Evolutionary conservation across 148 eudicot genomes (phyloP).

Genomic region (Heliosperma pusillum): DNA sequence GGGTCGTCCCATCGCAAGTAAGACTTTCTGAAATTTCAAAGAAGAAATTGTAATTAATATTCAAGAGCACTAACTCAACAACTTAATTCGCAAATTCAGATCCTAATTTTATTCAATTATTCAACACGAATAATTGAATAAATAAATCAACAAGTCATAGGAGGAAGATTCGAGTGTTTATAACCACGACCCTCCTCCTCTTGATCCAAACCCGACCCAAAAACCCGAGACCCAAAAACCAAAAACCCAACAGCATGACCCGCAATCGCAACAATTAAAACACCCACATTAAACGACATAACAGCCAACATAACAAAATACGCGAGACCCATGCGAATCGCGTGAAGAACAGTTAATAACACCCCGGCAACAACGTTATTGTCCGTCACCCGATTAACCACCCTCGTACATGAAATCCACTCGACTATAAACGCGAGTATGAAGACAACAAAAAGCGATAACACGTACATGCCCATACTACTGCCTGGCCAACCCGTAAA

Average conservation of each 20-base stretch:
- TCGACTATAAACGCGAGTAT: slow-evolving; percentile 34
- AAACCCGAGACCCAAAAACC: slow-evolving; percentile 36
- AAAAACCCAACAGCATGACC: slow-evolving; percentile 51
- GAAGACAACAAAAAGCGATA: slow-evolving; percentile 41
- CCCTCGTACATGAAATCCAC: slow-evolving; percentile 26
- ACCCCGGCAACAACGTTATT: slow-evolving; percentile 24
- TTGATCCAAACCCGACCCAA: slow-evolving; percentile 27
- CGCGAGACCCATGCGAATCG: slow-evolving; percentile 34
- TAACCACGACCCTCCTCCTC: neutral
- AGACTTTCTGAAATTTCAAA: no score
- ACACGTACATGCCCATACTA: slow-evolving; percentile 35
- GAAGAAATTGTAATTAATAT: no score
- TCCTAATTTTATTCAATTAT: no score
- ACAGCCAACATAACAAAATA: slow-evolving; percentile 51
- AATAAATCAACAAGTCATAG: slow-evolving; percentile 37
- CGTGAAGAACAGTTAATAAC: slow-evolving; percentile 23
- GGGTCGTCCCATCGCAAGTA: no score
- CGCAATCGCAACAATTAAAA: slow-evolving; percentile 41
- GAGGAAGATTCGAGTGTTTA: slow-evolving; percentile 34
- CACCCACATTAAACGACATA: slow-evolving; percentile 61
- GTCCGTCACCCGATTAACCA: neutral
- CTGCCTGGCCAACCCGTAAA: slow-evolving; percentile 69
- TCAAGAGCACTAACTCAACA: no score
- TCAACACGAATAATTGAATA: no score
- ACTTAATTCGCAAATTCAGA: no score